These are phyloP conservation scores for Diaporthe longicolla DNA, from an alignment of 2,329 filamentous ascomycete genomes.

Conservation along the genomic window DNA sequence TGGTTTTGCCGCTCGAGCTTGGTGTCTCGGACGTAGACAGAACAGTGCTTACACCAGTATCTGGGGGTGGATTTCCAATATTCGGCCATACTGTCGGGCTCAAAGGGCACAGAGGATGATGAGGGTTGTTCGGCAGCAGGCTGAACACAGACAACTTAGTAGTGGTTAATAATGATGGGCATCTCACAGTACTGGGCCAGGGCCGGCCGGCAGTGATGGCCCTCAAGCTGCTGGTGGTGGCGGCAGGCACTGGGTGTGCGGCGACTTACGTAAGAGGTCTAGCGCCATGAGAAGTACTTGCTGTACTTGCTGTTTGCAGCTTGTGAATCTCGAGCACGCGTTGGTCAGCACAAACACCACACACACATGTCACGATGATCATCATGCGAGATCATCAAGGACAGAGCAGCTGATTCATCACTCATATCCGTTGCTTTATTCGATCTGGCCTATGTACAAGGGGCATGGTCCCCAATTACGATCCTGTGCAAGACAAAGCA, in stretches of 20 bases:
- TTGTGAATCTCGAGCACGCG: not conserved
- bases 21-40: slow-evolving; percentile 90
- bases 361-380: not conserved
- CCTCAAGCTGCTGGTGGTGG: too few relatives aligned
- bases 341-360: slow-evolving; percentile 11
- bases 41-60: slow-evolving; percentile 99
- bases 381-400: not conserved
- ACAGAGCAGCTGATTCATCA: not conserved
- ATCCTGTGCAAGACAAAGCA: slow-evolving; percentile 20
- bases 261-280: not conserved
- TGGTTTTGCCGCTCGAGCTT: slow-evolving; percentile 91
- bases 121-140: not conserved
- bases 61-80: slow-evolving; percentile 99
- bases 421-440: slow-evolving; percentile 30
- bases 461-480: slow-evolving; percentile 28
- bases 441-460: slow-evolving; percentile 43
- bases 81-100: slow-evolving; percentile 79
- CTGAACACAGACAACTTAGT: not conserved
- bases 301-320: not conserved
- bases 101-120: not conserved
- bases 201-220: slow-evolving; percentile 17
- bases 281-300: not conserved
- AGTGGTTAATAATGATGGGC: not conserved
- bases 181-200: not conserved
- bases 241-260: not conserved